Evolutionary conservation across 164 flowering plant species (phyloP), one percentile per base, ranked within the genome.

Genomic region (Piper longum): DNA sequence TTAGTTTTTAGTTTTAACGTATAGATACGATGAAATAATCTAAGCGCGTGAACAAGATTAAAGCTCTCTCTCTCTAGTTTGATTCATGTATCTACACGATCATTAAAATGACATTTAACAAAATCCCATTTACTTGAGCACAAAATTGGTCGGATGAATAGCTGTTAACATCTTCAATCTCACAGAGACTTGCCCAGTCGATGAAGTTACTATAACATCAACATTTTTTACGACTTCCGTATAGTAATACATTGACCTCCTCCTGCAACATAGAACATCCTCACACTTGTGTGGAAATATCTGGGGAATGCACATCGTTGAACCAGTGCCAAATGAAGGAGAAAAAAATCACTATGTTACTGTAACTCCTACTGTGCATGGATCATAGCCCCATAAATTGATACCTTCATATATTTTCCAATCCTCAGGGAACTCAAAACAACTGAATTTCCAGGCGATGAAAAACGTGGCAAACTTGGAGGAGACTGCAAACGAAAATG

Each of bases 401-500:
- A 36, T 69, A 93, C 97, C 85, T 79, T 81, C 7, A 95, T 76
- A 64, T 93, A 93, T 66, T 88, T 93, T 66, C 99, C 99, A 26
- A 93, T 74, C 61, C 79, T 78, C 67, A 93, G 56, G 60, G 90
- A 76, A 66, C 78, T 71, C 73, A 85, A 67, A 73, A 51, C 69
- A 75, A 72, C 64, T 7, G 60, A 73, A 69, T 64, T 73, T 5
- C 75, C 80, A 54, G 71, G 26, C 51, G 89, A 79, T 63, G 80
- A 67, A 68, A 88, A 75, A 64, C 72, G 70, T 18, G 99, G 99
- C 52, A 93, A 68, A 81, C 89, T 79, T 51, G 96, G 97, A 2
- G 81, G 80, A 17, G 83, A 61, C 97, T 92, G 70, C 76, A 80
- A 64, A 68, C 66, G 62, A 54, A 41, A 12, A 17, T 16, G 17